Base-by-base conservation (phyloP, 1,139 yeast species). In the Arxiozyma heterogenica region DNA sequence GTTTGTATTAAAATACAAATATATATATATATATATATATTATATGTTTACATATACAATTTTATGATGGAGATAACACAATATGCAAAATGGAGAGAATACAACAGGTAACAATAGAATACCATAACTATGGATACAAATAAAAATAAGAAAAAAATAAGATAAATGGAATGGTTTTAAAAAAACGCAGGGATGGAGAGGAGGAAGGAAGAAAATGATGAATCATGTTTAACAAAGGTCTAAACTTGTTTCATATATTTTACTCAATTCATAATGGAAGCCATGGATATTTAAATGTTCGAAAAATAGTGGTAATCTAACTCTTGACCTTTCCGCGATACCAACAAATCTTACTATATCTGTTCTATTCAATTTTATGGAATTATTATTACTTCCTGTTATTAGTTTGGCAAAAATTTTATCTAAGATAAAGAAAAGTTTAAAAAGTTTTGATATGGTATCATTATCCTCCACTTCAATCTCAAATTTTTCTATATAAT, bases 401-500 rank as follows among this genome's bases (percentile, higher is more conserved):
- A 74, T 69, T n/a, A 78, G 59, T 30, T 74, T 67, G 41, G 75
- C 68, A 50, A 78, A 65, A 18, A 72, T 70, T n/a, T 71, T 67
- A 60, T 79, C 83, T 27, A 79, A 51, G 4, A 70, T 69, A 59
- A 74, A 78, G 44, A 77, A 66, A 50, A 77, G 71, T 34, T 65
- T 66, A 59, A 79, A 76, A 41, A 75, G 66, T 48, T 66, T 68
- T 1, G 68, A 56, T 11, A 67, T 50, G 0, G 67, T 59, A 11
- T 51, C 52, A 22, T 49, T 54, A 21, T 62, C 66, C 8, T 53
- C 53, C 11, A 59, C 54, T 17, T 57, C 54, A 11, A 75, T 50
- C 1, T 67, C 63, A 57, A 79, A 82, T 63, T 78, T 80, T 30
- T 69, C 73, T 27, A 80, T 55, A 60, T 79, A 85, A 59, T 85